These are phyloP conservation scores for Coprinopsis strossmayeri DNA, from an alignment of 768 basidiomycete species.

Conservation along the genomic window DNA sequence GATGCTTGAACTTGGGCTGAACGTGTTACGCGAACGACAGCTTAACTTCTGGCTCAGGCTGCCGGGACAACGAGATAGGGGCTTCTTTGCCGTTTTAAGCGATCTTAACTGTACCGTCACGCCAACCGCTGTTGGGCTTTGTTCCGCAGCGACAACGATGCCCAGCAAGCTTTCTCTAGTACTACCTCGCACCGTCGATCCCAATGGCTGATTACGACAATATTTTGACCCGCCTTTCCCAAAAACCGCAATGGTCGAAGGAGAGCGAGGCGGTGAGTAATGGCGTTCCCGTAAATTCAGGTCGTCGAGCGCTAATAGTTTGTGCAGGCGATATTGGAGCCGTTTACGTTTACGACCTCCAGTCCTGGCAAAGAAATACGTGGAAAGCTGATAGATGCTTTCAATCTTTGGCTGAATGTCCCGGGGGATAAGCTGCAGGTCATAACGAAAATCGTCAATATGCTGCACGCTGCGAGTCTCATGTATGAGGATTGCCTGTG, in stretches of 20 bases:
- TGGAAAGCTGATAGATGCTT: slow-evolving; percentile 80
- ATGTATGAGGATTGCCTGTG: slow-evolving; percentile 44
- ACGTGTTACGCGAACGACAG: no score
- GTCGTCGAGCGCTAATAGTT: not conserved
- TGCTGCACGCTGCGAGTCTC: slow-evolving; percentile 92
- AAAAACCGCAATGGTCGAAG: slow-evolving; percentile 28
- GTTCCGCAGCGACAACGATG: not conserved
- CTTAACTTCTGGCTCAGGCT: no score
- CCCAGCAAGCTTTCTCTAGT: not conserved
- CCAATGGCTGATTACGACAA: slow-evolving; percentile 33
- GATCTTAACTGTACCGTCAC: no score
- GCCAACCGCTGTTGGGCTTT: no score
- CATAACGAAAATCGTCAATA: slow-evolving; percentile 80
- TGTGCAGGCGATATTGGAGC: slow-evolving; percentile 62
- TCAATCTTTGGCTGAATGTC: slow-evolving; percentile 89
- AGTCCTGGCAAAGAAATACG: slow-evolving; percentile 94
- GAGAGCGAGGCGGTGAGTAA: slow-evolving; percentile 27
- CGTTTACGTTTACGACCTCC: slow-evolving; percentile 76
- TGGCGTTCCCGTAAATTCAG: not conserved
- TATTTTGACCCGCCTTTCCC: slow-evolving; percentile 26
- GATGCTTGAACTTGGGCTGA: no score
- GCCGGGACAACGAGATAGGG: no score
- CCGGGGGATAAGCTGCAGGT: slow-evolving; percentile 61
- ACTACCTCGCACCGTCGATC: not conserved
- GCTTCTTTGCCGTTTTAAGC: no score